Conservation (phyloP, 371 early-diverging fungal genomes). For the Mucor velutinosus region DNA sequence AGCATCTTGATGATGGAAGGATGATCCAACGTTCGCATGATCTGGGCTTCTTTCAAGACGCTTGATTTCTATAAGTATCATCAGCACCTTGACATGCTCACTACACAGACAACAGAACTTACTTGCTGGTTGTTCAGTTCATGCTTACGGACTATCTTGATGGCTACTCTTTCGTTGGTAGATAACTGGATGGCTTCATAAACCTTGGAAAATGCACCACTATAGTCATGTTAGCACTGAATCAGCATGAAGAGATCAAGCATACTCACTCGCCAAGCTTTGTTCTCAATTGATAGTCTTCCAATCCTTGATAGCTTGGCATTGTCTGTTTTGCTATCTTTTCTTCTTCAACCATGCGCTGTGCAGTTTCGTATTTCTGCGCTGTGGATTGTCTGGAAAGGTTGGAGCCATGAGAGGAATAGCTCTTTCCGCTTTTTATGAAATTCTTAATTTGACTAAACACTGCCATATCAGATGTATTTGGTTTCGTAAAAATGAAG, state of each 20-base stretch:
- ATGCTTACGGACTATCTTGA: conserved; percentile 77
- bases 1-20: conserved; percentile 78
- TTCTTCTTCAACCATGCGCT: conserved; percentile 39
- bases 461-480: conserved; percentile 26
- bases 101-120: conserved; percentile 9
- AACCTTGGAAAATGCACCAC: conserved; percentile 87
- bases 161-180: conserved; percentile 73
- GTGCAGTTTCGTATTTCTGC: conserved; percentile 28
- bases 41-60: conserved; percentile 85
- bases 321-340: conserved; percentile 29
- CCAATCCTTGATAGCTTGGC: conserved; percentile 61
- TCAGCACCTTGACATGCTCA: neutral
- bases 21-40: conserved; percentile 82
- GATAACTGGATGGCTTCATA: conserved; percentile 66
- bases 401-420: neutral
- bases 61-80: conserved; percentile 59
- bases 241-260: neutral
- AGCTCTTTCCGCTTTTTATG: conserved; percentile 28
- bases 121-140: conserved; percentile 63
- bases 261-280: conserved; percentile 71
- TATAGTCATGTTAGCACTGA: conserved; percentile 24
- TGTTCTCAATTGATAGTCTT: conserved; percentile 49
- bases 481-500: conserved; percentile 2
- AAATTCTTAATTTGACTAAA: conserved; percentile 57
- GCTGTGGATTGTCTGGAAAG: conserved; percentile 10